Percentiles rank a stretch among this genome's conserved stretches.
Evolutionary conservation across 179 eudicot genomes (phyloP).

Genomic region (Nepenthes alata): DNA sequence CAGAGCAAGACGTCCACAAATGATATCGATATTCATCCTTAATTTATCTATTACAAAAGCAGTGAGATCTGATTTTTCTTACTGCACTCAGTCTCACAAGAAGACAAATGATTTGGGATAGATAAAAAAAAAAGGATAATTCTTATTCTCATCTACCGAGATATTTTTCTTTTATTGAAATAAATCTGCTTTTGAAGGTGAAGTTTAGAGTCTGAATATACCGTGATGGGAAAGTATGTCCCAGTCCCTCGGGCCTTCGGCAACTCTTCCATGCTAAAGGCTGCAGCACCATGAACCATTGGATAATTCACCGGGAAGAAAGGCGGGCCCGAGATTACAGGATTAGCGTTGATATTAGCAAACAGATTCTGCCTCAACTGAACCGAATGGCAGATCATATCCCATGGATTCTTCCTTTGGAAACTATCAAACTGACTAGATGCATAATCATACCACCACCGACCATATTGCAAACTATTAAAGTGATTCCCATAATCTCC

Average conservation of each 20-base stretch:
- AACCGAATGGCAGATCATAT: slow-evolving; percentile 9
- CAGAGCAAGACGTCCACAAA: too few species aligned
- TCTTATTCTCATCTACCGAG: too few species aligned
- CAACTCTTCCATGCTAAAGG: slow-evolving; percentile 24
- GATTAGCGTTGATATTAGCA: slow-evolving; percentile 9
- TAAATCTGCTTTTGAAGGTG: too few species aligned
- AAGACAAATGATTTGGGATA: too few species aligned
- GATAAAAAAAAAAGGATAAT: too few species aligned
- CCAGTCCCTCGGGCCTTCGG: slow-evolving; percentile 51
- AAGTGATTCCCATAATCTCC: slow-evolving; percentile 31
- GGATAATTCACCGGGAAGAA: slow-evolving; percentile 17
- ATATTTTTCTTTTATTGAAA: too few species aligned
- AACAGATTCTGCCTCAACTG: slow-evolving; percentile 25
- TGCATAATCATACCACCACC: slow-evolving; percentile 18
- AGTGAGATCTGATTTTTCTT: too few species aligned
- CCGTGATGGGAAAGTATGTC: slow-evolving; percentile 36
- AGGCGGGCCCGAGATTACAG: slow-evolving; percentile 21
- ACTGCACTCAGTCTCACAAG: too few species aligned
- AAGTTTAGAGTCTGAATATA: not conserved
- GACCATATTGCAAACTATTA: slow-evolving; percentile 22
- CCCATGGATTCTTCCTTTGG: slow-evolving; percentile 20
- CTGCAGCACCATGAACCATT: slow-evolving; percentile 11
- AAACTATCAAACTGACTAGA: slow-evolving; percentile 12
- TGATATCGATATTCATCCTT: too few species aligned
- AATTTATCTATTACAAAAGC: too few species aligned